Conservation (phyloP, 371 early-diverging fungal genomes). For the Furculomyces boomerangus region DNA sequence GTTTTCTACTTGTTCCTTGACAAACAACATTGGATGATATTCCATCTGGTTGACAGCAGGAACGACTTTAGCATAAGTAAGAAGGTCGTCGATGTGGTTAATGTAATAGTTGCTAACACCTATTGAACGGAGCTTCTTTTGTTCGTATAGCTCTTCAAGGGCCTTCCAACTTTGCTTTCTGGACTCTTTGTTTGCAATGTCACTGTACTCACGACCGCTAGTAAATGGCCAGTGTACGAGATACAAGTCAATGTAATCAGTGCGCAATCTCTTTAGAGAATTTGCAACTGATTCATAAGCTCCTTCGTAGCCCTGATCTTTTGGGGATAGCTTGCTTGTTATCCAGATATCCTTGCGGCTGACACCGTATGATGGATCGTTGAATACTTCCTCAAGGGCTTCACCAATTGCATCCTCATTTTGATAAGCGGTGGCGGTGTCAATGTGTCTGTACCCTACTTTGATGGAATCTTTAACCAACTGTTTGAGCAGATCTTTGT, state of each 20-base stretch:
- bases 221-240: conserved; percentile 76
- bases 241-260: conserved; percentile 61
- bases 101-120: background rate
- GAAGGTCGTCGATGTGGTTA: background rate
- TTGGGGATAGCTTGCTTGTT: conserved; percentile 81
- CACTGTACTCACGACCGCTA: background rate
- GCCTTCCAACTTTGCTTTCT: background rate
- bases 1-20: background rate
- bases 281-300: conserved; percentile 25
- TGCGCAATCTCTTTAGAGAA: conserved; percentile 34
- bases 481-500: conserved; percentile 1
- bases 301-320: conserved; percentile 54
- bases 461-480: conserved; percentile 6
- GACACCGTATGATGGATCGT: conserved; percentile 27
- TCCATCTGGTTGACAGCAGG: background rate
- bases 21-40: background rate
- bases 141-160: background rate
- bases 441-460: conserved; percentile 9
- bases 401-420: conserved; percentile 73
- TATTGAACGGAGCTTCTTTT: background rate
- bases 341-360: conserved; percentile 75
- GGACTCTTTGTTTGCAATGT: background rate
- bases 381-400: conserved; percentile 38
- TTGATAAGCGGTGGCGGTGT: conserved; percentile 55
- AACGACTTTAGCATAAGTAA: background rate